A percentile compares a stretch with the other conserved stretches of the same genome.
phyloP scores from a whole-genome alignment of 176 grass and related monocot genomes.

The Aegilops tauschii region DNA sequence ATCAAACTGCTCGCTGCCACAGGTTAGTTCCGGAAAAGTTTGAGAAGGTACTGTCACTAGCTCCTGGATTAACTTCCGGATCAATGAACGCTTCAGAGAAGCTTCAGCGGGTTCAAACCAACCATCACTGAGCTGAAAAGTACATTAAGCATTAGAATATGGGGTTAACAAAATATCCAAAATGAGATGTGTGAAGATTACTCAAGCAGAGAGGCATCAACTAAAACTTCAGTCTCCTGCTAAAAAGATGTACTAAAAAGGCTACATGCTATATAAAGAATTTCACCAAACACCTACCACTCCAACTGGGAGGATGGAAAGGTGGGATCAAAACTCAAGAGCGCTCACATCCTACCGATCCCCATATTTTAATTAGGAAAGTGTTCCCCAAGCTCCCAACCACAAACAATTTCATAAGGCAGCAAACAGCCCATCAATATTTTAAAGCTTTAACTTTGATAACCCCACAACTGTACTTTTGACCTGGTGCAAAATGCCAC shows the following conservation, averaged over 20 bases:
- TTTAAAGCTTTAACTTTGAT: neutral
- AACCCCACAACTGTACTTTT: neutral
- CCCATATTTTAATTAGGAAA: neutral
- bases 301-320: slow-evolving; percentile 21
- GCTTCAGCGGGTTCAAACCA: slow-evolving; percentile 92
- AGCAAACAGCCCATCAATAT: neutral
- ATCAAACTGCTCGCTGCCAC: slow-evolving; percentile 35
- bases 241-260: neutral
- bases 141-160: slow-evolving; percentile 10
- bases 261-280: neutral
- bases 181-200: neutral
- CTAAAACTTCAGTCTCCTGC: neutral
- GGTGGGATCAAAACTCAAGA: neutral
- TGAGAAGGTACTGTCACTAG: slow-evolving; percentile 41
- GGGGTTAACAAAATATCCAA: slow-evolving; percentile 2
- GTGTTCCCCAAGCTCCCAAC: neutral
- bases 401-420: neutral
- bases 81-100: slow-evolving; percentile 80
- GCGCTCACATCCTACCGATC: slow-evolving; percentile 2
- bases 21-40: slow-evolving; percentile 27
- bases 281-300: neutral
- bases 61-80: slow-evolving; percentile 72
- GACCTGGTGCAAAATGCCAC: neutral
- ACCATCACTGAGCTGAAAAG: slow-evolving; percentile 66
- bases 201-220: neutral